Conservation (phyloP, 495 filamentous ascomycete genomes). For the Aspergillus biplanus region DNA sequence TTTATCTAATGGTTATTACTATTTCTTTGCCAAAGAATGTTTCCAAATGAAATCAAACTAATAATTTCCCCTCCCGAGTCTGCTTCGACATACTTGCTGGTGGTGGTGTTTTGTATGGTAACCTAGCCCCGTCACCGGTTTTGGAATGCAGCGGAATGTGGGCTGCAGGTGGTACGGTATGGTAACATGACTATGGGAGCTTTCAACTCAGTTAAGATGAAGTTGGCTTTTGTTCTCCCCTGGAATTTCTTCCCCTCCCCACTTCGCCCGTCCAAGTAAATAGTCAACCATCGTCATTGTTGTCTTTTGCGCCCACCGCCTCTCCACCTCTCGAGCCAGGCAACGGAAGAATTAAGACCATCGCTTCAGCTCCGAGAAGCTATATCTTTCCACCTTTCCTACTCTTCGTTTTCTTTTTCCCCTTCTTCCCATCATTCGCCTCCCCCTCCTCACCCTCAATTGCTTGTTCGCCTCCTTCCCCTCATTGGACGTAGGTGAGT, state of each 20-base stretch:
- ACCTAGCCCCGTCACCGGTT: not conserved
- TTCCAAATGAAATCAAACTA: too few relatives aligned
- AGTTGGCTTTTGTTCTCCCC: constrained; percentile 2
- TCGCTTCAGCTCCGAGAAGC: not conserved
- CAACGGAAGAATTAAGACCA: constrained; percentile 12
- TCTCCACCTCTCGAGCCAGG: not conserved
- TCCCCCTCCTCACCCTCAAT: constrained; percentile 10
- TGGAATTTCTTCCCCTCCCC: constrained; percentile 11
- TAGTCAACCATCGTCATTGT: constrained; percentile 8
- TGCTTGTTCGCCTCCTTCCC: not conserved
- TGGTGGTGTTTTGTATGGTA: constrained; percentile 8
- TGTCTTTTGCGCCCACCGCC: not conserved
- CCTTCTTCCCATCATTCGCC: constrained; percentile 4
- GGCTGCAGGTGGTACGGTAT: constrained; percentile 5
- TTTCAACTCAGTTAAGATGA: not conserved
- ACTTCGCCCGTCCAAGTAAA: constrained; percentile 17
- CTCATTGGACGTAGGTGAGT: not conserved
- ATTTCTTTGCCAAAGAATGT: not conserved
- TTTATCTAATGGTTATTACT: not conserved
- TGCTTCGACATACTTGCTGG: not conserved
- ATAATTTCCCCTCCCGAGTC: not conserved
- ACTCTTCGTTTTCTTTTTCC: constrained; percentile 17
- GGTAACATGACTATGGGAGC: not conserved
- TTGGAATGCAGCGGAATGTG: not conserved
- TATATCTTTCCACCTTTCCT: constrained; percentile 14